These are phyloP conservation scores for Podospora conica DNA, from an alignment of 495 filamentous ascomycete species.

Conservation along the genomic window DNA sequence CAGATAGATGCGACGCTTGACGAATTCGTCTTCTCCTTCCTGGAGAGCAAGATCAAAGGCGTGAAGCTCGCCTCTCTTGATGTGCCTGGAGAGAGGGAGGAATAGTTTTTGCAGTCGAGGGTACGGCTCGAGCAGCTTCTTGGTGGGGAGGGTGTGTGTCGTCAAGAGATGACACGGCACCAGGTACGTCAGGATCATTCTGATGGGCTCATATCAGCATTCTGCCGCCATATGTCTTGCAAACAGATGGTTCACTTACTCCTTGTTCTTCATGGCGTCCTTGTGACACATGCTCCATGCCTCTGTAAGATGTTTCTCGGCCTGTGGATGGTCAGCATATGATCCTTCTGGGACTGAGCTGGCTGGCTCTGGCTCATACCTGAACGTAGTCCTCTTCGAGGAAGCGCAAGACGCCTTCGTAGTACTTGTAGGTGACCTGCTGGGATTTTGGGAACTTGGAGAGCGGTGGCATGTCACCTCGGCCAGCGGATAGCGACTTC, in stretches of 20 bases:
- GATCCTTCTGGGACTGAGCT: background rate
- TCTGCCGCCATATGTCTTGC: background rate
- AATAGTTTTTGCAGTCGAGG: constrained; percentile 76
- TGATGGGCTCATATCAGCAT: constrained; percentile 28
- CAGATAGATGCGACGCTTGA: constrained; percentile 91
- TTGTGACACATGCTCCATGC: constrained; percentile 74
- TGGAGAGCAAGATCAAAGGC: constrained; percentile 80
- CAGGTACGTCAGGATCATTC: constrained; percentile 90
- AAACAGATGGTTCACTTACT: constrained; percentile 47
- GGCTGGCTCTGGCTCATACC: constrained; percentile 36
- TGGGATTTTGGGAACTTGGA: constrained; percentile 76
- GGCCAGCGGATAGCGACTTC: constrained; percentile 68
- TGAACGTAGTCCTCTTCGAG: constrained; percentile 84
- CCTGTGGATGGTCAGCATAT: constrained; percentile 39
- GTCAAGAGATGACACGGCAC: constrained; percentile 88
- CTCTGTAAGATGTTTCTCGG: constrained; percentile 70
- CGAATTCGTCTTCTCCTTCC: constrained; percentile 77
- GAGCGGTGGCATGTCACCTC: constrained; percentile 69
- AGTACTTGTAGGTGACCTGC: constrained; percentile 94
- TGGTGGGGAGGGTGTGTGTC: constrained; percentile 72
- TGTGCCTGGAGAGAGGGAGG: constrained; percentile 65
- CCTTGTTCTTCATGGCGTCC: constrained; percentile 64
- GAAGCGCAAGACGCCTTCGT: constrained; percentile 81
- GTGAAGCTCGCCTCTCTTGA: constrained; percentile 72
- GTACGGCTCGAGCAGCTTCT: constrained; percentile 61